Percentiles rank a stretch among this genome's conserved stretches.
phyloP scores from a whole-genome alignment of 2,329 filamentous ascomycete species.

The Curvularia sp. region DNA sequence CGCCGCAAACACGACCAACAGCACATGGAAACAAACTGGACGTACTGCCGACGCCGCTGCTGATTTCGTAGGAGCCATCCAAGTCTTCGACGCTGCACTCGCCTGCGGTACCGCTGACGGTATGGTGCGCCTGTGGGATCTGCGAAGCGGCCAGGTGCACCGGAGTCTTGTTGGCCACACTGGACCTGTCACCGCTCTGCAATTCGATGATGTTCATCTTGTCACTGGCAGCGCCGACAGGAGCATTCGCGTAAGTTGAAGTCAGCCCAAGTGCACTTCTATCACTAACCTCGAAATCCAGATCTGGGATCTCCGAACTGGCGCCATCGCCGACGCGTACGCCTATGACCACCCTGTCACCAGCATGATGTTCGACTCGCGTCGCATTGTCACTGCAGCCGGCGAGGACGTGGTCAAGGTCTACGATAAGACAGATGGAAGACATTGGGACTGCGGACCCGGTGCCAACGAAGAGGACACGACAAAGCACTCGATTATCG shows the following conservation, averaged over 20 bases:
- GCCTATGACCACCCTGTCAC: constrained; percentile 92
- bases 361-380: constrained; percentile 95
- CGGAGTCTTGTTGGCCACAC: constrained; percentile 95
- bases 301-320: constrained; percentile 98
- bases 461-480: constrained; percentile 73
- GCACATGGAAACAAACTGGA: constrained; percentile 75
- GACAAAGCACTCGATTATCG: constrained; percentile 65
- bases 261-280: not conserved
- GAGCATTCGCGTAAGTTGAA: constrained; percentile 82
- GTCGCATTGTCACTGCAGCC: constrained; percentile 87
- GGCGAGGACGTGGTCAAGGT: constrained; percentile 96
- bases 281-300: constrained; percentile 50
- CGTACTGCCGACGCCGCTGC: constrained; percentile 72
- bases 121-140: constrained; percentile 96
- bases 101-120: constrained; percentile 97
- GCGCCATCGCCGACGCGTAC: constrained; percentile 93
- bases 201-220: constrained; percentile 94
- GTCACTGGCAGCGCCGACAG: constrained; percentile 92
- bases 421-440: constrained; percentile 94
- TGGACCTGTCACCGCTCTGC: constrained; percentile 88
- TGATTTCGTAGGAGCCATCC: constrained; percentile 92
- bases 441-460: constrained; percentile 95
- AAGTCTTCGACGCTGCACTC: constrained; percentile 94
- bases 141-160: constrained; percentile 96
- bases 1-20: constrained; percentile 61